Percentiles rank a stretch among this genome's conserved stretches.
Evolutionary conservation across 2,329 filamentous ascomycete species (phyloP).

Genomic region (Epichloe brachyelytri): DNA sequence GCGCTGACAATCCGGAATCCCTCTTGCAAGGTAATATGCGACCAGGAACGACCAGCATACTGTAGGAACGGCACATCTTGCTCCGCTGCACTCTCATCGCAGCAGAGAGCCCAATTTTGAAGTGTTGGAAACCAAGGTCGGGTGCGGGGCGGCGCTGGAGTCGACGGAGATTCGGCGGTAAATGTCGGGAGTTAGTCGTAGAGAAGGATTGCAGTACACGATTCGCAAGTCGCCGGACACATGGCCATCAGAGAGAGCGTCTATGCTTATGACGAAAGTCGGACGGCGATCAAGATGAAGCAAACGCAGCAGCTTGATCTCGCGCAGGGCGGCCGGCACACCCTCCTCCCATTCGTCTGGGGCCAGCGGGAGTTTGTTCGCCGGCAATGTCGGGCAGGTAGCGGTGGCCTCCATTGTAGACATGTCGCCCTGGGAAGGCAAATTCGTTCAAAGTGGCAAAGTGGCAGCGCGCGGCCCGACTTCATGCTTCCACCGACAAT

Average conservation of each 20-base stretch:
- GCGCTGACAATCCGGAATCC: slow-evolving; percentile 4
- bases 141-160: neutral
- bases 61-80: slow-evolving; percentile 3
- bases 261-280: slow-evolving; percentile 23
- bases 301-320: slow-evolving; percentile 25
- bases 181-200: slow-evolving; percentile 1
- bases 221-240: slow-evolving; percentile 9
- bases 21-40: slow-evolving; percentile 1
- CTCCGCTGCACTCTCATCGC: neutral
- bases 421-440: neutral
- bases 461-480: neutral
- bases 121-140: slow-evolving; percentile 1
- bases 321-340: slow-evolving; percentile 7
- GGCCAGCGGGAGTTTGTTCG: neutral
- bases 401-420: neutral
- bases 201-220: slow-evolving; percentile 23
- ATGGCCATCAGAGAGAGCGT: slow-evolving; percentile 6
- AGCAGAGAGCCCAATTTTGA: slow-evolving; percentile 3
- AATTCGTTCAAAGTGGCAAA: neutral
- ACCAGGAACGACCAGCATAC: slow-evolving; percentile 6
- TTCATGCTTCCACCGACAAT: neutral
- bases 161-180: neutral
- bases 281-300: slow-evolving; percentile 29
- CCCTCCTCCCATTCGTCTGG: neutral
- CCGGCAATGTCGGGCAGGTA: neutral